Base-by-base conservation (phyloP, 1,284 basidiomycete species). In the Trichosporon ovoides region DNA sequence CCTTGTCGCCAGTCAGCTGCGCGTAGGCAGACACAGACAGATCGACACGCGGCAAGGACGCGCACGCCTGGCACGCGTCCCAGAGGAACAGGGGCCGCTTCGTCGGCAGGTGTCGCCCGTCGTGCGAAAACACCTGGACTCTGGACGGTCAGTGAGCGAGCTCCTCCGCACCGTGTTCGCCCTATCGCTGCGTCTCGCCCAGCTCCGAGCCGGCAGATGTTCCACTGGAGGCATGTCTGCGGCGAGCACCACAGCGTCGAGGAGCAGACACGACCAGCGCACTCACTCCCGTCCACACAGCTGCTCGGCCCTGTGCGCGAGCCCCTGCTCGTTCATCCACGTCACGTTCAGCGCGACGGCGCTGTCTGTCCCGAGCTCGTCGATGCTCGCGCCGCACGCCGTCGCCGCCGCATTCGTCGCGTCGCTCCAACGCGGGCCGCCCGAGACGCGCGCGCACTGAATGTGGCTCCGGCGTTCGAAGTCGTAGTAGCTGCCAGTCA, bases 241-340 rank as follows among this genome's bases (percentile, higher is more conserved):
- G n/a, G n/a, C n/a, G n/a, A n/a, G n/a, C n/a, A n/a, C n/a, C n/a
- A n/a, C n/a, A n/a, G n/a, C n/a, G n/a, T n/a, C n/a, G 16, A 38
- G 14, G 18, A 24, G 9, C n/a, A 18, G 12, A 14, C 13, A 11
- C 12, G 6, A 12, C 12, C 16, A 19, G n/a, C 9, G 3, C 3
- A 62, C 61, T 58, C 50, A 63, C 61, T 63, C 61, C 1, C 58
- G 49, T 7, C 61, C 61, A 24, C 61, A 63, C 19, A 59, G 53
- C 12, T 63, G 40, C 16, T 38, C 49, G 1, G 53, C 16, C 16
- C 60, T 33, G 16, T 43, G 35, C 0, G 36, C 40, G 40, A 55
- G 52, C 0, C 49, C 52, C n/a, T 34, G 7, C 33, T 31, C 22
- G 28, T 58, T 63, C 33, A 63, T 46, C 61, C 61, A 63, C 3